phyloP scores from a whole-genome alignment of 2,329 filamentous ascomycete species.

The Botryotinia globosa region DNA sequence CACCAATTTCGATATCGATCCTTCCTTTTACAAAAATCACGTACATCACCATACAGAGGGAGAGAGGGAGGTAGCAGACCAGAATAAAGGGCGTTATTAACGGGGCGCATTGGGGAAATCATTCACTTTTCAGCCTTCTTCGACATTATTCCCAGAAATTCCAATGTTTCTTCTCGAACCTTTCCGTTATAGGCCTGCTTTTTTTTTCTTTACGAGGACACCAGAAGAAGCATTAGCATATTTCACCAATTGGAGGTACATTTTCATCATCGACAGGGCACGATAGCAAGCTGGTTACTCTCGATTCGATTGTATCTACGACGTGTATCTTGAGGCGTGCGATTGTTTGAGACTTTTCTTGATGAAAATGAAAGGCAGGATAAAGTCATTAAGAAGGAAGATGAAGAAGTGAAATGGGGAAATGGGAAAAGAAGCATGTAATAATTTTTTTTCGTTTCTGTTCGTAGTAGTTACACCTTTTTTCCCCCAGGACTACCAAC shows the following conservation, averaged over 20 bases:
- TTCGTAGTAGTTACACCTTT: conserved; percentile 27
- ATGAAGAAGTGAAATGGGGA: conserved; percentile 19
- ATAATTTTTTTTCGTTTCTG: conserved; percentile 29
- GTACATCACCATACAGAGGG: conserved; percentile 12
- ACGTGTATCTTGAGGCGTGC: conserved; percentile 10
- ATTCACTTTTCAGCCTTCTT: conserved; percentile 15
- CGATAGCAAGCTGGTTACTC: conserved; percentile 13
- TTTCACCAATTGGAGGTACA: conserved; percentile 16
- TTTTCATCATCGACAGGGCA: conserved; percentile 11
- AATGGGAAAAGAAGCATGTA: conserved; percentile 27
- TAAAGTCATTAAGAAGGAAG: conserved; percentile 16
- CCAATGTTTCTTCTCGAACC: neutral
- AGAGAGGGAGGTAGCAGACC: neutral
- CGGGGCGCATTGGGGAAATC: conserved; percentile 12
- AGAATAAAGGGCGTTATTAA: conserved; percentile 17
- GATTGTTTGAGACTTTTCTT: conserved; percentile 12
- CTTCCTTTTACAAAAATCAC: neutral
- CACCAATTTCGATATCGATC: conserved; percentile 11
- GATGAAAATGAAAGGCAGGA: conserved; percentile 20
- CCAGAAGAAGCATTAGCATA: conserved; percentile 19
- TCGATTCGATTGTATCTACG: conserved; percentile 15
- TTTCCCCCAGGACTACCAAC: neutral
- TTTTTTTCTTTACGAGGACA: neutral
- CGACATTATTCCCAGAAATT: conserved; percentile 1
- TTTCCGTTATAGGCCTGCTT: neutral